These are phyloP conservation scores for Microdochium paspali DNA, from an alignment of 2,329 filamentous ascomycete genomes.

Conservation along the genomic window DNA sequence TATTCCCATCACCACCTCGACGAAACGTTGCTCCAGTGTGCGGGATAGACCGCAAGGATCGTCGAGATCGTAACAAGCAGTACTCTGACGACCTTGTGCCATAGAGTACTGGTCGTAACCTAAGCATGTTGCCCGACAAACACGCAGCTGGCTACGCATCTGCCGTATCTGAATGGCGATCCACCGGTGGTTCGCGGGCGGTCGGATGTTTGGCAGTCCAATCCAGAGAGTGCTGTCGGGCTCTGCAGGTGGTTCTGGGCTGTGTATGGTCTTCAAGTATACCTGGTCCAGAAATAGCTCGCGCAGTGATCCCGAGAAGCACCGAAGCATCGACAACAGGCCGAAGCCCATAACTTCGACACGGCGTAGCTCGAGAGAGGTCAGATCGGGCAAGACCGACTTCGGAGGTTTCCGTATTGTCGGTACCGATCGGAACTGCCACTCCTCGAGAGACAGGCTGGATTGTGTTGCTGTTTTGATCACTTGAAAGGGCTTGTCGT, in stretches of 20 bases:
- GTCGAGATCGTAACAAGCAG: slow-evolving; percentile 24
- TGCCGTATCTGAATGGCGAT: slow-evolving; percentile 30
- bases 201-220: slow-evolving; percentile 31
- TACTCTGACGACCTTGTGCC: slow-evolving; percentile 16
- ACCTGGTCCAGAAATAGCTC: slow-evolving; percentile 37
- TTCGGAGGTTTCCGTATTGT: slow-evolving; percentile 17
- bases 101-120: slow-evolving; percentile 30
- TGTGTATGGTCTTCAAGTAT: slow-evolving; percentile 31
- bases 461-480: slow-evolving; percentile 27
- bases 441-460: slow-evolving; percentile 26
- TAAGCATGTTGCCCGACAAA: slow-evolving; percentile 33
- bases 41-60: slow-evolving; percentile 31
- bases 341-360: slow-evolving; percentile 26
- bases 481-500: slow-evolving; percentile 24
- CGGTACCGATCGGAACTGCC: slow-evolving; percentile 28
- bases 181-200: slow-evolving; percentile 26
- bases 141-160: slow-evolving; percentile 22
- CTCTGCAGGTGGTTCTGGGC: slow-evolving; percentile 20
- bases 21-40: slow-evolving; percentile 33
- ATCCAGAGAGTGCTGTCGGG: slow-evolving; percentile 30
- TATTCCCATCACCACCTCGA: slow-evolving; percentile 32
- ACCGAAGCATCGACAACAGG: slow-evolving; percentile 22
- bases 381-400: slow-evolving; percentile 25
- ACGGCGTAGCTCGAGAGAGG: slow-evolving; percentile 32
- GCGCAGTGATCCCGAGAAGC: slow-evolving; percentile 26